phyloP scores from a whole-genome alignment of 179 eudicot species.

The Corrigiola litoralis region DNA sequence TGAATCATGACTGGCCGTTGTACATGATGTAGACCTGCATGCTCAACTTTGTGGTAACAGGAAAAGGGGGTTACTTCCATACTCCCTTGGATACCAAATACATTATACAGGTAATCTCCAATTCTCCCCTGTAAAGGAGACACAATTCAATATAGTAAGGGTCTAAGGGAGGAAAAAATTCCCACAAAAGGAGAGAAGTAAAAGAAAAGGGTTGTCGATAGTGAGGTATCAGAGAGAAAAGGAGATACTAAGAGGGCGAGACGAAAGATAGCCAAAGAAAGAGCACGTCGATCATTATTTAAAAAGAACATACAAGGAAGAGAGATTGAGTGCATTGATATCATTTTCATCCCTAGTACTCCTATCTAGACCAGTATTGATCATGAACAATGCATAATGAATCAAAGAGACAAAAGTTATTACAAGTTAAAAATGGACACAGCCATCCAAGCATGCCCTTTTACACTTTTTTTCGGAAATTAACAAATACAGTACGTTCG shows the following conservation, averaged over 20 bases:
- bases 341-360: background rate
- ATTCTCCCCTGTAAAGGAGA: slow-evolving; percentile 14
- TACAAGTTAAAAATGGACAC: slow-evolving; percentile 26
- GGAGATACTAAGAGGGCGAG: no score
- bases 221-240: slow-evolving; percentile 14
- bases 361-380: background rate
- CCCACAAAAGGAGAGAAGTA: background rate
- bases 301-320: background rate
- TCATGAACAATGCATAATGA: slow-evolving; percentile 11
- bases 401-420: slow-evolving; percentile 17
- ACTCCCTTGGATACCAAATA: slow-evolving; percentile 34
- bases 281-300: no score
- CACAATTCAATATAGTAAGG: slow-evolving; percentile 13
- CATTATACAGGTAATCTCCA: slow-evolving; percentile 7
- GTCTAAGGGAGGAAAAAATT: slow-evolving; percentile 9
- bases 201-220: slow-evolving; percentile 10
- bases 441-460: slow-evolving; percentile 33
- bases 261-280: no score
- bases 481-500: slow-evolving; percentile 24
- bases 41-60: slow-evolving; percentile 20
- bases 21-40: slow-evolving; percentile 31
- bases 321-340: background rate
- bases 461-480: slow-evolving; percentile 9
- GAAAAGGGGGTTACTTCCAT: background rate
- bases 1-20: slow-evolving; percentile 15